Percentiles rank a stretch among this genome's conserved stretches.
phyloP scores from a whole-genome alignment of 2,329 filamentous ascomycete species.

The Ophiocordyceps australis region DNA sequence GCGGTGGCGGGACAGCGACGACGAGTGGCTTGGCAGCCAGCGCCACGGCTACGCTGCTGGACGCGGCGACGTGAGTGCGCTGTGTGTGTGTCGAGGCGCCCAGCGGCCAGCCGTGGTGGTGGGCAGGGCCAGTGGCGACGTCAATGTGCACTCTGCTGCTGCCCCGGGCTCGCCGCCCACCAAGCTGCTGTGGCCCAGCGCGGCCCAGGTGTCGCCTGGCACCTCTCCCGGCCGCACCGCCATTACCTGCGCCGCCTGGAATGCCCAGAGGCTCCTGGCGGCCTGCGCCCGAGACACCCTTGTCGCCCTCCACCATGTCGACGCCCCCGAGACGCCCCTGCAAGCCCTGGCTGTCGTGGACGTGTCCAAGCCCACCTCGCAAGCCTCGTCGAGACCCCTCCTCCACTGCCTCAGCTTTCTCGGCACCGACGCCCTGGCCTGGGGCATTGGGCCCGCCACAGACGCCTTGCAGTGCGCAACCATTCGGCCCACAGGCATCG shows the following conservation, averaged over 20 bases:
- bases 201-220: too few relatives aligned
- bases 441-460: slow-evolving; percentile 22
- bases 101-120: slow-evolving; percentile 20
- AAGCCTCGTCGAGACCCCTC: slow-evolving; percentile 8
- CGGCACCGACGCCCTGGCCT: slow-evolving; percentile 21
- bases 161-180: slow-evolving; percentile 4
- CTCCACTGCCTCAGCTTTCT: slow-evolving; percentile 24
- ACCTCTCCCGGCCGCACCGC: slow-evolving; percentile 9
- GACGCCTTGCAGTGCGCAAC: slow-evolving; percentile 26
- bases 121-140: slow-evolving; percentile 29
- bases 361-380: slow-evolving; percentile 5
- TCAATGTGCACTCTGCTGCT: slow-evolving; percentile 23
- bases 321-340: slow-evolving; percentile 2
- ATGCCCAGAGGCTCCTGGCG: slow-evolving; percentile 9
- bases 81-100: too few relatives aligned
- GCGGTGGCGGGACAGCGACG: slow-evolving; percentile 15
- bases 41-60: slow-evolving; percentile 21
- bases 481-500: slow-evolving; percentile 24
- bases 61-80: slow-evolving; percentile 28
- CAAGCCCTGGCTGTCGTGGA: slow-evolving; percentile 9
- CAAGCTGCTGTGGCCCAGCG: not conserved
- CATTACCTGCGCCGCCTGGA: slow-evolving; percentile 15
- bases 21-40: slow-evolving; percentile 13
- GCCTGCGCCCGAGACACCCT: slow-evolving; percentile 12
- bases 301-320: slow-evolving; percentile 12